Evolutionary conservation across 495 filamentous ascomycete genomes (phyloP).

Genomic region (Aspergillus coremiiformis): DNA sequence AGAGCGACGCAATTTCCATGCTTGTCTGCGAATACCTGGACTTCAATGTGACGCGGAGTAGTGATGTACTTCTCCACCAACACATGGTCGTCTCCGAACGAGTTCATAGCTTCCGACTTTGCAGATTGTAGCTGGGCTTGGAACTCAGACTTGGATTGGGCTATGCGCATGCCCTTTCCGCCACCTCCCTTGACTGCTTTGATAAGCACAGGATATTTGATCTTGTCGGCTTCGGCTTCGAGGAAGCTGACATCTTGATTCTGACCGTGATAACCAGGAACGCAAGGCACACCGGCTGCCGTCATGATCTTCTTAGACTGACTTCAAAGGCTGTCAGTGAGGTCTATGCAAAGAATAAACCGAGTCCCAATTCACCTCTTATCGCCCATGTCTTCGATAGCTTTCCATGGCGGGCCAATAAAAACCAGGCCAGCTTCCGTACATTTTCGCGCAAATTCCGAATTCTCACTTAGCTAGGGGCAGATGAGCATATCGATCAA

Average conservation of each 20-base stretch:
- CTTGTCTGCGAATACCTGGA: slow-evolving; percentile 93
- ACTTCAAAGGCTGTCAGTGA: slow-evolving; percentile 26
- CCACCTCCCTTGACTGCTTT: slow-evolving; percentile 97
- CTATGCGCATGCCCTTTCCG: slow-evolving; percentile 99
- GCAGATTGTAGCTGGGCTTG: slow-evolving; percentile 74
- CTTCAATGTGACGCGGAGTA: slow-evolving; percentile 91
- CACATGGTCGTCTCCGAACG: slow-evolving; percentile 95
- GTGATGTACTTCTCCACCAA: slow-evolving; percentile 95
- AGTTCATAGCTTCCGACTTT: slow-evolving; percentile 81
- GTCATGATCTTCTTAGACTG: slow-evolving; percentile 93
- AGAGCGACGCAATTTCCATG: slow-evolving; percentile 77
- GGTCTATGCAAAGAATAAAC: background rate
- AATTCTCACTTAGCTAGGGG: slow-evolving; percentile 71
- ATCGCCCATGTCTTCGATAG: slow-evolving; percentile 96
- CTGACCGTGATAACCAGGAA: slow-evolving; percentile 87
- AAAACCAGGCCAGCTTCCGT: slow-evolving; percentile 88
- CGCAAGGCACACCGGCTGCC: slow-evolving; percentile 84
- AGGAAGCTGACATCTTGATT: slow-evolving; percentile 73
- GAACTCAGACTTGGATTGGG: slow-evolving; percentile 65
- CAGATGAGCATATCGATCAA: slow-evolving; percentile 3
- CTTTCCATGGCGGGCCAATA: slow-evolving; percentile 84
- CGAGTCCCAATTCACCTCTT: slow-evolving; percentile 54
- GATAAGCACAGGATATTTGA: slow-evolving; percentile 86
- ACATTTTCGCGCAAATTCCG: slow-evolving; percentile 80
- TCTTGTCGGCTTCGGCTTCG: slow-evolving; percentile 64